Conservation (phyloP, 2,329 filamentous ascomycete genomes). For the Colletotrichum sansevieriae region DNA sequence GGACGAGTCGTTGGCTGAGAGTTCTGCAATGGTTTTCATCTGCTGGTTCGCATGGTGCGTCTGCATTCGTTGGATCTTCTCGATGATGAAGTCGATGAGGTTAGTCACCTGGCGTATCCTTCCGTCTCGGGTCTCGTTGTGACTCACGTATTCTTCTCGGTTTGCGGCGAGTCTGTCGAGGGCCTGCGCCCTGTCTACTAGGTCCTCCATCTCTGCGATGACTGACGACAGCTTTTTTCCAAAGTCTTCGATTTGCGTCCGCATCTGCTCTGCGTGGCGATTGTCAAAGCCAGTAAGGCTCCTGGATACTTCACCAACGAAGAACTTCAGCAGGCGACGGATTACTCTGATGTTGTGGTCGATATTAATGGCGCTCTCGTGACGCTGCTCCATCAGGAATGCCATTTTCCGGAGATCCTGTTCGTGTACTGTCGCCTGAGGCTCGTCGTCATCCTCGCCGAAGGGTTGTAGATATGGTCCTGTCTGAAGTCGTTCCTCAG, state of each 20-base stretch:
- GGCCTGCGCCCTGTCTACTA: conserved; percentile 24
- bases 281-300: not conserved
- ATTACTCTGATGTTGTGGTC: conserved; percentile 31
- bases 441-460: conserved; percentile 9
- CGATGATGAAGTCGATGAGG: not conserved
- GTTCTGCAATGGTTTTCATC: conserved; percentile 29
- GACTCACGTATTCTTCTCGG: conserved; percentile 35
- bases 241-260: conserved; percentile 18
- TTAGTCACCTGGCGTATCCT: not conserved
- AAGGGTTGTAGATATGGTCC: conserved; percentile 27
- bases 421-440: conserved; percentile 22
- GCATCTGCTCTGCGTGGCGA: conserved; percentile 3
- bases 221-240: not conserved
- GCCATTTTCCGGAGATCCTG: conserved; percentile 29
- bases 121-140: not conserved
- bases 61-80: conserved; percentile 37
- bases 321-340: conserved; percentile 20
- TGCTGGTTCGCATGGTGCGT: conserved; percentile 34
- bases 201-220: conserved; percentile 27
- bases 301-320: conserved; percentile 3
- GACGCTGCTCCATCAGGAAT: conserved; percentile 28
- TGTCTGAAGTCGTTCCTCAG: not conserved
- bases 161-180: conserved; percentile 30
- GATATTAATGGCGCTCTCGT: conserved; percentile 15
- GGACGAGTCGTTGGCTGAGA: conserved; percentile 32